Evolutionary conservation across 1,284 basidiomycete genomes (phyloP), one percentile per base, ranked within the genome.

Genomic region (Pseudozyma tsukubaensis): DNA sequence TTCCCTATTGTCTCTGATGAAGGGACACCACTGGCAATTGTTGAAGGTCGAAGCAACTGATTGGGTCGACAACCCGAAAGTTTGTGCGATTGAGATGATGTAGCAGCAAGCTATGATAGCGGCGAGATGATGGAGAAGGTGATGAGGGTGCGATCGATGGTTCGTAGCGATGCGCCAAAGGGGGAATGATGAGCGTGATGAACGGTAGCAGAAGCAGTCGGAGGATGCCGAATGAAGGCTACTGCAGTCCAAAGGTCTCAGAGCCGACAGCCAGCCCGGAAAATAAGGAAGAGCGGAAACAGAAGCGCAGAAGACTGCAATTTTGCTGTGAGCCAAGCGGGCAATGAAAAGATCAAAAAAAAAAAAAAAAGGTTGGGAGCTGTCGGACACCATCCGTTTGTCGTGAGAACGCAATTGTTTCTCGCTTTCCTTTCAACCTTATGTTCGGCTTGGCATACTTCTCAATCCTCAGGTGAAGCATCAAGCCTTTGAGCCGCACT

Each of bases 101-200:
- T 29, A 29, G 24, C 24, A 29, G 24, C 24, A 29, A 29, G 24
- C 24, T 29, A 29, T 29, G 24, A 29, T 29, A 29, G 24, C 24
- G 24, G 37, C 11, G 37, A 39, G 37, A 39, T 12, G 37, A n/a
- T 13, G 37, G 37, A 29, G 18, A 21, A 47, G 44, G 44, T 24
- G 44, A 47, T 21, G 16, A 11, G 13, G 14, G 12, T 7, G 32
- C 21, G 29, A 18, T n/a, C 21, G 35, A 49, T n/a, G n/a, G 29
- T 18, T 11, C 16, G 47, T 14, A 34, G 45, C n/a, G 45, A 10
- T 11, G 11, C n/a, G 45, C 19, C 8, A 10, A 49, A 12, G 37
- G 29, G 21, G 29, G 21, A 40, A 34, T 55, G 52, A 62, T 43
- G 47, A 60, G 50, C 40, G 36, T 36, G 37, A 36, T 52, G 51